A percentile compares a stretch with the other conserved stretches of the same genome.
Evolutionary conservation across 2,329 filamentous ascomycete genomes (phyloP).

Genomic region (Harringtonia lauricola): DNA sequence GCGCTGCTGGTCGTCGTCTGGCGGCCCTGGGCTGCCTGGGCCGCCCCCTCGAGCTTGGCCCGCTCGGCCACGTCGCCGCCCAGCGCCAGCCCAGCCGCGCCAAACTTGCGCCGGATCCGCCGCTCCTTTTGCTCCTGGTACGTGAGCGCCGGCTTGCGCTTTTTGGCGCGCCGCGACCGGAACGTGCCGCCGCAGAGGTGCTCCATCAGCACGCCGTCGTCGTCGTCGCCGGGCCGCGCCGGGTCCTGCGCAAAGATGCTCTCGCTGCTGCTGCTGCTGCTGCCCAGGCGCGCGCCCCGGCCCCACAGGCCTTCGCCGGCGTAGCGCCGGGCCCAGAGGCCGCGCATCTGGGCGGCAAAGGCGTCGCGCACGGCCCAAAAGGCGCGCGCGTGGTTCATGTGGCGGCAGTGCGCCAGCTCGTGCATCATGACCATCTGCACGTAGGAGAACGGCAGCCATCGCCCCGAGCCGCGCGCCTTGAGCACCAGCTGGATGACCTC

Average conservation of each 20-base stretch:
- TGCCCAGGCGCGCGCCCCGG: conserved; percentile 50
- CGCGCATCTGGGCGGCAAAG: conserved; percentile 61
- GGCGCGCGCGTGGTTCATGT: conserved; percentile 78
- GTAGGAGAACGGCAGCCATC: conserved; percentile 72
- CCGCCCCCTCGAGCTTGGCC: conserved; percentile 43
- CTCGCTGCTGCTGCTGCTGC: conserved; percentile 30
- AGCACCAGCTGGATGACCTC: conserved; percentile 81
- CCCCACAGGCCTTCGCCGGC: conserved; percentile 81
- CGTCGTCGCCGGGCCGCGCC: conserved; percentile 38
- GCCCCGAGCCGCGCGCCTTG: conserved; percentile 49
- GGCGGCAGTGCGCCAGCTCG: conserved; percentile 76
- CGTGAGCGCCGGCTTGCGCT: conserved; percentile 38
- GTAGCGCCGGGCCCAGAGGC: conserved; percentile 59
- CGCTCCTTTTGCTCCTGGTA: conserved; percentile 66
- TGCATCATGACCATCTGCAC: conserved; percentile 97
- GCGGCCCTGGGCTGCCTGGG: not conserved
- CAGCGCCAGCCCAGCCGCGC: conserved; percentile 54
- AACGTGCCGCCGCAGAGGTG: conserved; percentile 78
- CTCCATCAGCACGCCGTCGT: conserved; percentile 39
- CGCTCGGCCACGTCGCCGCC: conserved; percentile 60
- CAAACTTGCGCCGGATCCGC: conserved; percentile 67
- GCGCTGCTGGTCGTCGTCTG: not conserved
- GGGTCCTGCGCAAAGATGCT: conserved; percentile 30
- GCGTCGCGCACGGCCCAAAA: conserved; percentile 73
- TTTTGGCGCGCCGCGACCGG: conserved; percentile 37